Conservation (phyloP, 2,329 filamentous ascomycete species). For the Sarocladiaceae sp. region DNA sequence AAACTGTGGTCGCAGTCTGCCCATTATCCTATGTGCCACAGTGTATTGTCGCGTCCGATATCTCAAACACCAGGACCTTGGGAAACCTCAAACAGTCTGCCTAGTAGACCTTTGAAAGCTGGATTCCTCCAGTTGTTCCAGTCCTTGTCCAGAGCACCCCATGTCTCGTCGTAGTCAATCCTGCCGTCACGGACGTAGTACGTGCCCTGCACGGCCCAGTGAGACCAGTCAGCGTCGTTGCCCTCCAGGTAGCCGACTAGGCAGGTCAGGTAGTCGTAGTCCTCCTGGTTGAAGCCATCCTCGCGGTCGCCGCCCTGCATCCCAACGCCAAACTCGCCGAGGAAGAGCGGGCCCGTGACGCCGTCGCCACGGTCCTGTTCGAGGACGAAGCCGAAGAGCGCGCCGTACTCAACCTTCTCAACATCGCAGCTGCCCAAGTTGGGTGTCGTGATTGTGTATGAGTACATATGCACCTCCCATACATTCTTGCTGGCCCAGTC, state of each 20-base stretch:
- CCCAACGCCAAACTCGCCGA: conserved; percentile 54
- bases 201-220: conserved; percentile 53
- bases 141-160: conserved; percentile 39
- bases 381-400: conserved; percentile 45
- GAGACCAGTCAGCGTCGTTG: conserved; percentile 54
- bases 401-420: conserved; percentile 37
- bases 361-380: conserved; percentile 36
- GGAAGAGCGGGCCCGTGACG: conserved; percentile 48
- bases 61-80: too few relatives aligned
- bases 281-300: conserved; percentile 36
- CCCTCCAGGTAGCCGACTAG: conserved; percentile 43
- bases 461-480: conserved; percentile 56
- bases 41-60: too few relatives aligned
- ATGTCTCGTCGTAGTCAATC: conserved; percentile 46
- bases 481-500: conserved; percentile 46
- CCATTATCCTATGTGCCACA: too few relatives aligned
- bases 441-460: conserved; percentile 44
- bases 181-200: conserved; percentile 49
- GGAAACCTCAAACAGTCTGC: conserved; percentile 31
- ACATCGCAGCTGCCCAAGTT: conserved; percentile 36
- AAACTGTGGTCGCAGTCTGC: too few relatives aligned
- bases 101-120: conserved; percentile 27
- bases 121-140: conserved; percentile 33
- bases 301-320: conserved; percentile 35
- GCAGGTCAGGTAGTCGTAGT: conserved; percentile 44